Percentiles rank a stretch among this genome's conserved stretches.
These are phyloP conservation scores for Lecanicillium sp. DNA, from an alignment of 2,329 filamentous ascomycete genomes.

Conservation along the genomic window DNA sequence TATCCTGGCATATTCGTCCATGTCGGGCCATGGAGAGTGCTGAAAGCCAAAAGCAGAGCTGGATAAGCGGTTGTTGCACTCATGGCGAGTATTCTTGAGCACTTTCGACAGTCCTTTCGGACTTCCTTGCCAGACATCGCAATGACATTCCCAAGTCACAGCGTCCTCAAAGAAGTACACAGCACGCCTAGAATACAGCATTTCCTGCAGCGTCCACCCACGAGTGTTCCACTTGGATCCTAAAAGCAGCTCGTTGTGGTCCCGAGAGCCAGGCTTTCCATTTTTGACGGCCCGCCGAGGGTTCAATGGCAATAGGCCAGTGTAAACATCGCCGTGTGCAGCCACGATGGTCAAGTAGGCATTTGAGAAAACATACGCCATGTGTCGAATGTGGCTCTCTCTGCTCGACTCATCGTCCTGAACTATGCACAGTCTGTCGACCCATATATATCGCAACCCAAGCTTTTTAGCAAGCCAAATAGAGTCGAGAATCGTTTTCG, in stretches of 20 bases:
- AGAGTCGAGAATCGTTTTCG: conserved; percentile 33
- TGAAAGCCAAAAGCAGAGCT: conserved; percentile 27
- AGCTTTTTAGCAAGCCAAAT: conserved; percentile 36
- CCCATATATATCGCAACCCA: conserved; percentile 35
- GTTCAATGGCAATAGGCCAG: conserved; percentile 28
- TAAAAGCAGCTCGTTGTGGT: conserved; percentile 30
- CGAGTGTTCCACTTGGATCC: conserved; percentile 30
- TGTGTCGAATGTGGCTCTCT: conserved; percentile 31
- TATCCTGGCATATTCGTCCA: conserved; percentile 36
- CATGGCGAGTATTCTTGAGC: conserved; percentile 19
- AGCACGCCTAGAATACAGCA: conserved; percentile 31
- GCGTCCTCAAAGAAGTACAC: conserved; percentile 35
- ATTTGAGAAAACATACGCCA: conserved; percentile 37
- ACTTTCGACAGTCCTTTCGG: conserved; percentile 22
- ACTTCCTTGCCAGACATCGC: conserved; percentile 31
- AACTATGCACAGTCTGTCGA: conserved; percentile 36
- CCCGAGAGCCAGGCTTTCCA: conserved; percentile 16
- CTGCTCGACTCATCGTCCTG: conserved; percentile 33
- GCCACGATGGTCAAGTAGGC: conserved; percentile 36
- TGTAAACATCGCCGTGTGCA: conserved; percentile 29
- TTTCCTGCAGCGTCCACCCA: conserved; percentile 36
- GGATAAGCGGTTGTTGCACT: conserved; percentile 23
- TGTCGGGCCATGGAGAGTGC: conserved; percentile 34
- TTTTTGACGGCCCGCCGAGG: conserved; percentile 21
- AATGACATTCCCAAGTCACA: conserved; percentile 38